A percentile compares a stretch with the other conserved stretches of the same genome.
These are phyloP conservation scores for Diplodia sapinea DNA, from an alignment of 2,329 filamentous ascomycete species.

Conservation along the genomic window DNA sequence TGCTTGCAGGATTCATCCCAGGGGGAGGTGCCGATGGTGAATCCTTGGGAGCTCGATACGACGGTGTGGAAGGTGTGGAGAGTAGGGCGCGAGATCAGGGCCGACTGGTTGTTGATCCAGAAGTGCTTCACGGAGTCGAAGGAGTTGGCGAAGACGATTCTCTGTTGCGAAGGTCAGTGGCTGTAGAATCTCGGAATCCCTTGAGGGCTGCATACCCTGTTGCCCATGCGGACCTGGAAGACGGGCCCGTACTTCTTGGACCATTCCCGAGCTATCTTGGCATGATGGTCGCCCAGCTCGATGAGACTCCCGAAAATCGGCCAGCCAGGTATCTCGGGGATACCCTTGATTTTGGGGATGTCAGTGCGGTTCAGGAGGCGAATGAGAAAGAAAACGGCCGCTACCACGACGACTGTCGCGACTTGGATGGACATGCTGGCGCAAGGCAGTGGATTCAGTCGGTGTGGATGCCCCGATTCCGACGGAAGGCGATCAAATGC, in stretches of 20 bases:
- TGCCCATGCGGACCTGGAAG: constrained; percentile 65
- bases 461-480: neutral
- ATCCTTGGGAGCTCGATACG: constrained; percentile 76
- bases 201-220: constrained; percentile 56
- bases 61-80: constrained; percentile 84
- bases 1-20: constrained; percentile 83
- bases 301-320: constrained; percentile 56
- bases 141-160: constrained; percentile 78
- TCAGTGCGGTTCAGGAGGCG: constrained; percentile 54
- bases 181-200: neutral
- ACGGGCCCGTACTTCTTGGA: constrained; percentile 57
- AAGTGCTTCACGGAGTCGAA: constrained; percentile 75
- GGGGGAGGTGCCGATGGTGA: constrained; percentile 82
- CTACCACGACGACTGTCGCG: constrained; percentile 49
- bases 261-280: constrained; percentile 54
- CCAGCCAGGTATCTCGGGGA: constrained; percentile 55
- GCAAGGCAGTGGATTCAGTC: neutral
- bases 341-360: constrained; percentile 55
- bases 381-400: constrained; percentile 49
- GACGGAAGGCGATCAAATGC: neutral
- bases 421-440: constrained; percentile 48
- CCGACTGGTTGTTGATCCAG: constrained; percentile 80
- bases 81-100: constrained; percentile 76
- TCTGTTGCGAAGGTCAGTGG: constrained; percentile 45
- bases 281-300: constrained; percentile 55